Evolutionary conservation across 306 rosid genomes (phyloP).

Genomic region (Oemleria cerasiformis): DNA sequence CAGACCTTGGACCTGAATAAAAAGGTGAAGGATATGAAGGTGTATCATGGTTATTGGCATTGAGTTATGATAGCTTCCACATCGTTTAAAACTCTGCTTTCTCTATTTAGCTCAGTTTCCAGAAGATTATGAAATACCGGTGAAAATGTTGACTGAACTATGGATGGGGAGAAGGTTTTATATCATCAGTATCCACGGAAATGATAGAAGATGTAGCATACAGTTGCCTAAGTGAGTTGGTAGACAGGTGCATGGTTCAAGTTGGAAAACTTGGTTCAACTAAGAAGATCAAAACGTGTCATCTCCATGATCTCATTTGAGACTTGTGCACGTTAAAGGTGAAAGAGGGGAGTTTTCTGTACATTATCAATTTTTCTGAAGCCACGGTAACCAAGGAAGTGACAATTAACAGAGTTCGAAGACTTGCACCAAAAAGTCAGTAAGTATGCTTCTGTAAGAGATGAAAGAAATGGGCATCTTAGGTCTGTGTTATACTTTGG

Average conservation of each 20-base stretch:
- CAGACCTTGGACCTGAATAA: not conserved
- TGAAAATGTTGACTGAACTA: not conserved
- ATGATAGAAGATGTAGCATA: slow-evolving; percentile 7
- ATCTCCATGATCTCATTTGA: slow-evolving; percentile 2
- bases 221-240: slow-evolving; percentile 1
- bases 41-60: slow-evolving; percentile 11
- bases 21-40: not conserved
- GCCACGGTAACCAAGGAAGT: too few relatives aligned
- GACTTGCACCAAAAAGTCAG: not conserved
- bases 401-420: not conserved
- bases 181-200: not conserved
- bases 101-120: slow-evolving; percentile 4
- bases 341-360: not conserved
- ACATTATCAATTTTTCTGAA: not conserved
- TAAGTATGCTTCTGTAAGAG: rapidly evolving
- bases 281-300: not conserved
- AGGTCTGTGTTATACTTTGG: not conserved
- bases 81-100: slow-evolving; percentile 8
- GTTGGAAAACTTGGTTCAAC: slow-evolving; percentile 1
- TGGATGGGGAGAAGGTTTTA: slow-evolving; percentile 23
- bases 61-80: slow-evolving; percentile 14
- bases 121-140: slow-evolving; percentile 7
- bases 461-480: not conserved
- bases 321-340: slow-evolving; percentile 5
- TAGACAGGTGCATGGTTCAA: slow-evolving; percentile 9